Evolutionary conservation across 2,329 filamentous ascomycete species (phyloP), one percentile per base, ranked within the genome.

Genomic region (Aschersonia sp.): DNA sequence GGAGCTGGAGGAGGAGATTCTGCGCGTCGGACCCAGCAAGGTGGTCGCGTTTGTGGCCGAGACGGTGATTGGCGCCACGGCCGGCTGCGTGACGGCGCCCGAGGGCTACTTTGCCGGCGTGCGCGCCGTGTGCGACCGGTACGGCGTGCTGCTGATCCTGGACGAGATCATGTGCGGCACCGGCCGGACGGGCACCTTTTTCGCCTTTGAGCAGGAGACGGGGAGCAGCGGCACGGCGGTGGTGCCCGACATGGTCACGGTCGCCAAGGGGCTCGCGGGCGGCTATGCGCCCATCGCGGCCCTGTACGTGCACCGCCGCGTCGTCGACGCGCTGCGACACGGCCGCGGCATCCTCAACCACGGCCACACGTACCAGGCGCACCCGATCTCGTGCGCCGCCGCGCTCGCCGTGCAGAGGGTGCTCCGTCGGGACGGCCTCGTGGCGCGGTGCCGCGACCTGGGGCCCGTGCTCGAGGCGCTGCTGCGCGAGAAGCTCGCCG

Each of bases 121-220:
- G 50, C 67, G 70, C 46, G 57, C 60, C 0, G 64, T 83, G 0
- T 81, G 78, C 56, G 65, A 73, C 29, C 70, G 69, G 47, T 63
- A 80, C 49, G 73, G 72, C 2, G 71, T 73, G 0, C 65, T 81
- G 2, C 63, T 80, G 5, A 68, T 77, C n/a, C 52, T 77, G 0
- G 75, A 78, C 48, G 72, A 78, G 58, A 72, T 87, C 50, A 87
- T 87, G 82, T 81, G 74, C 45, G 81, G 81, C 8, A 76, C 77
- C 62, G 80, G 80, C 4, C 71, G 80, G 4, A 73, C 70, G 0
- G 79, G 79, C 0, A 75, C 68, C 5, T 61, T 84, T 54, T 74
- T 85, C 60, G 76, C 78, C 0, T 84, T 76, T 72, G 69, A 83
- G 56, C 71, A 80, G 44, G 73, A 81, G 35, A 22, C 22, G 22